A percentile compares a stretch with the other conserved stretches of the same genome.
Conservation (phyloP, 2,329 filamentous ascomycete genomes). For the Pseudocercospora musae region DNA sequence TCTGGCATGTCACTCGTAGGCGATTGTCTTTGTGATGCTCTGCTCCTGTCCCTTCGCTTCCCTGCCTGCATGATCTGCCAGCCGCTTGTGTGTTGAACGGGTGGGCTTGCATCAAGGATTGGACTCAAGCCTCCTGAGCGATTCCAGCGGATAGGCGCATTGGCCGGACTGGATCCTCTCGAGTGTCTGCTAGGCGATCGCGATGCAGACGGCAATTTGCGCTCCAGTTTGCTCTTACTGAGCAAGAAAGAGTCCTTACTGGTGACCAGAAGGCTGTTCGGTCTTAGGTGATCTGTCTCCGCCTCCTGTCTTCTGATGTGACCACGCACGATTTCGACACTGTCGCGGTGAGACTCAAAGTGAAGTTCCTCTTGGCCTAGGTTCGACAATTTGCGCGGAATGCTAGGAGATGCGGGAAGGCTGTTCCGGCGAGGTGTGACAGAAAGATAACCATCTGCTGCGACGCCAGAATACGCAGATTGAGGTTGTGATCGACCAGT, state of each 20-base stretch:
- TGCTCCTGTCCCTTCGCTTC: neutral
- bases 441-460: neutral
- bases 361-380: constrained; percentile 23
- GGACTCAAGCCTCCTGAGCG: constrained; percentile 29
- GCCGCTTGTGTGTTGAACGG: constrained; percentile 11
- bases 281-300: constrained; percentile 19
- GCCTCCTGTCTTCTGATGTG: constrained; percentile 20
- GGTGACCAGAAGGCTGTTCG: constrained; percentile 21
- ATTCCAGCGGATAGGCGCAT: constrained; percentile 8
- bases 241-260: constrained; percentile 30
- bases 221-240: constrained; percentile 26
- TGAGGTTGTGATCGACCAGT: constrained; percentile 1
- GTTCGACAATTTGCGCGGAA: constrained; percentile 20
- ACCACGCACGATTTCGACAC: constrained; percentile 29
- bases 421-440: constrained; percentile 16
- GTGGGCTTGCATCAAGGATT: constrained; percentile 33
- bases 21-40: neutral
- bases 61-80: neutral
- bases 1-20: neutral
- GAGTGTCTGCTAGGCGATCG: neutral
- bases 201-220: constrained; percentile 16
- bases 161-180: neutral
- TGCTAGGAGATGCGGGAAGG: constrained; percentile 18
- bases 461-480: constrained; percentile 5
- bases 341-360: constrained; percentile 30